These are phyloP conservation scores for Hypoxylon sp. DNA, from an alignment of 2,329 filamentous ascomycete genomes.

Conservation along the genomic window DNA sequence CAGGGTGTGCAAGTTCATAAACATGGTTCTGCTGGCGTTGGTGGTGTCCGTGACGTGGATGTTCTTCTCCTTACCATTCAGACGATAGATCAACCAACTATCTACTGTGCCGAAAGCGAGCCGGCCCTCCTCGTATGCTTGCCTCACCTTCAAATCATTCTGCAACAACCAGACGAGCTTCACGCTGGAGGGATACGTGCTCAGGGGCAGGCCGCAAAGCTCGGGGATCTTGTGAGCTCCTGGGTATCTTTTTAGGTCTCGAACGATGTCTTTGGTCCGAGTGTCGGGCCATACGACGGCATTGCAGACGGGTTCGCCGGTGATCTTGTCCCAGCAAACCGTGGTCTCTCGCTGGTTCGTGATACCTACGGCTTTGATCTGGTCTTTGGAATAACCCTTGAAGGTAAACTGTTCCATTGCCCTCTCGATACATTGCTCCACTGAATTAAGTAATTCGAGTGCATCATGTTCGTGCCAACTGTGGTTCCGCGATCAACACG, in stretches of 20 bases:
- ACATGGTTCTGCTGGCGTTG: conserved; percentile 93
- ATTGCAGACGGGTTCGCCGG: conserved; percentile 83
- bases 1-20: conserved; percentile 87
- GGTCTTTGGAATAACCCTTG: conserved; percentile 74
- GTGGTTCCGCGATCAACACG: conserved; percentile 11
- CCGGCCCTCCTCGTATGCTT: conserved; percentile 80
- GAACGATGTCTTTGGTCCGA: conserved; percentile 77
- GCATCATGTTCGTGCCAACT: conserved; percentile 95
- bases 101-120: conserved; percentile 90
- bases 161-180: conserved; percentile 87
- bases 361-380: conserved; percentile 84
- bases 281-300: conserved; percentile 94
- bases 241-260: conserved; percentile 76
- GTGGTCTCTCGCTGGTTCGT: conserved; percentile 93
- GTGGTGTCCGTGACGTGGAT: conserved; percentile 87
- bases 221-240: conserved; percentile 77
- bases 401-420: conserved; percentile 78
- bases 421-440: conserved; percentile 82
- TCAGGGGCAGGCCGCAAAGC: conserved; percentile 84
- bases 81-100: conserved; percentile 86
- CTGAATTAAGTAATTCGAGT: conserved; percentile 78
- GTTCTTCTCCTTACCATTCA: conserved; percentile 76
- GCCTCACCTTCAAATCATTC: conserved; percentile 75
- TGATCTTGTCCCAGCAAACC: conserved; percentile 84
- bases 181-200: conserved; percentile 88